Evolutionary conservation across 2,329 filamentous ascomycete genomes (phyloP).

Genomic region (Curvularia spicifera): DNA sequence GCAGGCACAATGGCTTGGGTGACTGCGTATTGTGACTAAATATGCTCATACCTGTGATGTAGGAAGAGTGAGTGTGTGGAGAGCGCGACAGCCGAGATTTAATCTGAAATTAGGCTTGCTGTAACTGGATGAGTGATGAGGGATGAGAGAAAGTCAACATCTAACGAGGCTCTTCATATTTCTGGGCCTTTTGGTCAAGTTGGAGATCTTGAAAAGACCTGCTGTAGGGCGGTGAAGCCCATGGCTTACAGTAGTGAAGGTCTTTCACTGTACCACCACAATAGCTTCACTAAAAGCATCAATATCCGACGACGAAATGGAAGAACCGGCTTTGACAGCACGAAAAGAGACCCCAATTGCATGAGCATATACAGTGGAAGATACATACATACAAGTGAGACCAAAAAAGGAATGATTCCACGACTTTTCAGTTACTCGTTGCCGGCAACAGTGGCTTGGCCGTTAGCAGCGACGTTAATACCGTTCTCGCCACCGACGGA

Average conservation of each 20-base stretch:
- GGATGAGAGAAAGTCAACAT: background rate
- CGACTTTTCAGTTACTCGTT: slow-evolving; percentile 18
- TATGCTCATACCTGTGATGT: background rate
- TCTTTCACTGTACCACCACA: background rate
- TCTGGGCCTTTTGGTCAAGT: too few species aligned
- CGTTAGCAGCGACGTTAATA: slow-evolving; percentile 40
- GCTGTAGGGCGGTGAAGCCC: too few species aligned
- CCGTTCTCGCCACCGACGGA: slow-evolving; percentile 41
- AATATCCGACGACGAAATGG: background rate
- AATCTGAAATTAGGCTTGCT: background rate
- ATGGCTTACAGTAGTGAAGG: background rate
- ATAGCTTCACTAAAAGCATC: background rate
- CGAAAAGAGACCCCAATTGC: background rate
- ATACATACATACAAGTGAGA: background rate
- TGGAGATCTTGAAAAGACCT: too few species aligned
- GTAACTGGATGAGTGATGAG: background rate
- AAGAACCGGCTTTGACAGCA: background rate
- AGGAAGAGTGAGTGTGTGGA: background rate
- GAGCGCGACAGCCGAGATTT: background rate
- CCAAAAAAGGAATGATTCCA: background rate
- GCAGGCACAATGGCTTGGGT: background rate
- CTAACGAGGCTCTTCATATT: background rate
- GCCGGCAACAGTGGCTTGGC: slow-evolving; percentile 32
- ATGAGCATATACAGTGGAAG: background rate
- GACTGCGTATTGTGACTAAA: background rate